Base-by-base conservation (phyloP, 2,329 filamentous ascomycete genomes). In the Aspergillus versicolor region DNA sequence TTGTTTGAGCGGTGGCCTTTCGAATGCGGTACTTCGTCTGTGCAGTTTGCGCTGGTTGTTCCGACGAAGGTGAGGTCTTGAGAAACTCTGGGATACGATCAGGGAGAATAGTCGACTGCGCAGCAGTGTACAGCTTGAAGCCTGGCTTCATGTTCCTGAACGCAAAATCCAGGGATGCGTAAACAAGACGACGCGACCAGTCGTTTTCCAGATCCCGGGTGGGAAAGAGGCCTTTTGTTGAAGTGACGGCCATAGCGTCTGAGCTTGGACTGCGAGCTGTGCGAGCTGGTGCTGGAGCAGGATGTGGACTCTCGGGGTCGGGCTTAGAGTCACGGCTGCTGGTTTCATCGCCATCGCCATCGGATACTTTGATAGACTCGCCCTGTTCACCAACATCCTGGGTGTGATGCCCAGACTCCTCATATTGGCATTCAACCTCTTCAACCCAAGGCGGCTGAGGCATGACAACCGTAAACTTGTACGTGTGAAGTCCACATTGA, bases 31-130 rank as follows among this genome's bases (percentile, higher is more conserved):
- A 11, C 8, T 11, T 30, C 27, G 9, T 30, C 9, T 30, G 27
- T 30, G 9, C 27, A 30, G 27, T 30, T 9, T 30, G 27, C 27
- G 27, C 27, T 11, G 27, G 27, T 30, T 8, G 27, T 4, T 30
- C 27, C 9, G 27, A 11, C 4, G 21, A 7, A 13, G 12, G 7
- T 59, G 58, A 3, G 58, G 55, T 45, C 8, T 61, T 58, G 4
- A 71, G 52, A 17, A 54, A 34, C 4, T 44, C 44, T 1, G 70
- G 66, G 45, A 72, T 65, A n/a, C 70, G 64, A 41, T 69, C 65
- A 1, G 64, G 64, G 32, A 67, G 46, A 13, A 54, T 54, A 9
- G 52, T 59, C 3, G 65, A 54, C n/a, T 69, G 63, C 1, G 69
- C 70, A 5, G 61, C 47, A 11, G 54, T 24, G 47, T 70, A 65